These are phyloP conservation scores for Filosporella fistucella DNA, from an alignment of 495 filamentous ascomycete species.

Conservation along the genomic window DNA sequence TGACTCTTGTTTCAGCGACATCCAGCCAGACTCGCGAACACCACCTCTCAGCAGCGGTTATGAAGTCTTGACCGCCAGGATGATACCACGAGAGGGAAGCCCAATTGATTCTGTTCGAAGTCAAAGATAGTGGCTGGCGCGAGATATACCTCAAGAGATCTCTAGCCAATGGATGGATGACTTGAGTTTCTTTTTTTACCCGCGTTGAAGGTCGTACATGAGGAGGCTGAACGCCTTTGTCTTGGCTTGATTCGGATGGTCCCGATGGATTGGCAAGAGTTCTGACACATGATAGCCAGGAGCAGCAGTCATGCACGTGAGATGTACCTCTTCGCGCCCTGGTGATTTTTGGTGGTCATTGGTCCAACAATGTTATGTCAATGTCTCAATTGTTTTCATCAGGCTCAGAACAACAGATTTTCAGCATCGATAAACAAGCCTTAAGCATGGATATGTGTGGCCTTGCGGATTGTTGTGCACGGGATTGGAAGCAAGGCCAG, in stretches of 20 bases:
- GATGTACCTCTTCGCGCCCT: not conserved
- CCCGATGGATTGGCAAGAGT: not conserved
- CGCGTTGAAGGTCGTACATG: not conserved
- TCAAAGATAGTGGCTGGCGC: conserved; percentile 9
- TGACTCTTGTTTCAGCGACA: too few relatives aligned
- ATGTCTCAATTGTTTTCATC: too few relatives aligned
- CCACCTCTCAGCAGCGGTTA: too few relatives aligned
- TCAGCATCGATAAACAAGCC: too few relatives aligned
- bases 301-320: not conserved
- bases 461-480: too few relatives aligned
- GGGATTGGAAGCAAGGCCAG: too few relatives aligned
- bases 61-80: not conserved
- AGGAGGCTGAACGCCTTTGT: conserved; percentile 8
- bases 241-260: conserved; percentile 7
- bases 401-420: too few relatives aligned
- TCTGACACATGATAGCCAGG: not conserved
- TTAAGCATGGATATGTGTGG: too few relatives aligned
- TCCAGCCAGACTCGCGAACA: too few relatives aligned
- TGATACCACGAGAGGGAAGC: not conserved
- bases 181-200: conserved; percentile 2
- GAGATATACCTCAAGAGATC: not conserved
- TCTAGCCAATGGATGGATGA: not conserved
- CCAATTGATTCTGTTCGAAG: too few relatives aligned
- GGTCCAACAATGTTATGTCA: too few relatives aligned
- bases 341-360: too few relatives aligned